A percentile compares a stretch with the other conserved stretches of the same genome.
phyloP scores from a whole-genome alignment of 441 rosid genomes.

The Aquilaria agallochum region DNA sequence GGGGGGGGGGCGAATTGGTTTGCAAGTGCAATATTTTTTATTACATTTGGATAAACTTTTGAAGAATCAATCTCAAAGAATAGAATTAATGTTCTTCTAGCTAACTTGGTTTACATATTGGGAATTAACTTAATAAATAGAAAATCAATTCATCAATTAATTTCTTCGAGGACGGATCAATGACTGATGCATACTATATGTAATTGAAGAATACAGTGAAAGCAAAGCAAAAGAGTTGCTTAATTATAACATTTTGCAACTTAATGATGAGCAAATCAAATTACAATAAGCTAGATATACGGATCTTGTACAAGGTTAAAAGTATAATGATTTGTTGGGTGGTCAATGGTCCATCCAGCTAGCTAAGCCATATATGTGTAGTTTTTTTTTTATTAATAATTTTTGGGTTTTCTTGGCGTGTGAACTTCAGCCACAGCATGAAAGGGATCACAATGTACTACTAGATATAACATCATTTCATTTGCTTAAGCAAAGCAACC shows the following conservation, averaged over 20 bases:
- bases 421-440: constrained; percentile 34
- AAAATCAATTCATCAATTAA: no score
- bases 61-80: no score
- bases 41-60: no score
- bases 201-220: no score
- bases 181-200: no score
- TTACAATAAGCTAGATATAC: constrained; percentile 11
- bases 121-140: no score
- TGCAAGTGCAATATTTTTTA: no score
- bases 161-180: no score
- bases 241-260: constrained; percentile 3
- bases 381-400: constrained; percentile 6
- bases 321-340: constrained; percentile 30
- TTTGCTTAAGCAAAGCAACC: constrained; percentile 17
- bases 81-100: no score
- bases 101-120: no score
- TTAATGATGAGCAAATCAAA: background rate
- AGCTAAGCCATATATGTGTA: constrained; percentile 4
- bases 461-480: constrained; percentile 6
- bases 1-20: no score
- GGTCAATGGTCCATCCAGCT: constrained; percentile 35
- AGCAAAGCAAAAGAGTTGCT: no score
- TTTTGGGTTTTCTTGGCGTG: constrained; percentile 55
- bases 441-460: background rate
- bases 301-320: constrained; percentile 2